A percentile compares a stretch with the other conserved stretches of the same genome.
Conservation (phyloP, 108 stramenopile genomes). For the Pseudonitzschia multiseries region DNA sequence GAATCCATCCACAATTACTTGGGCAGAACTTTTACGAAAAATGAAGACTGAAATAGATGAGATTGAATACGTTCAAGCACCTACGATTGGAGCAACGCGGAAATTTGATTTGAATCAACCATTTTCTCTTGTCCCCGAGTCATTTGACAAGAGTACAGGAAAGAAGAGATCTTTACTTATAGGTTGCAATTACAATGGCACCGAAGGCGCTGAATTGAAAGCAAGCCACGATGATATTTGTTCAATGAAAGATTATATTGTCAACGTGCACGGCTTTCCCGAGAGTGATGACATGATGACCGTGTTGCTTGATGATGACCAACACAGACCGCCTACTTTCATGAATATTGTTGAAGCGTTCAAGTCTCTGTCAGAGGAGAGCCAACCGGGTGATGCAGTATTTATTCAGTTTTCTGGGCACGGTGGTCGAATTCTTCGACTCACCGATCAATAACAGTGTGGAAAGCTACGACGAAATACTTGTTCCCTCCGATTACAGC, state of each 20-base stretch:
- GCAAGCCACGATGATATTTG: slow-evolving; percentile 84
- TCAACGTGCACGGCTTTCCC: slow-evolving; percentile 84
- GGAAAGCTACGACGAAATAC: slow-evolving; percentile 79
- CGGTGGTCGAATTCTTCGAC: slow-evolving; percentile 79
- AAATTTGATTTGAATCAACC: slow-evolving; percentile 71
- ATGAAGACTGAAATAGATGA: slow-evolving; percentile 84
- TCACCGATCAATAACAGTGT: slow-evolving; percentile 50
- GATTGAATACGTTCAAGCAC: slow-evolving; percentile 74
- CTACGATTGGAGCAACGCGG: slow-evolving; percentile 67
- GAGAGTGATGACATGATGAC: slow-evolving; percentile 73
- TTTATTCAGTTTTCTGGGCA: slow-evolving; percentile 87
- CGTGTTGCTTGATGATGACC: slow-evolving; percentile 74
- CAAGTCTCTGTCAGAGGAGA: slow-evolving; percentile 68
- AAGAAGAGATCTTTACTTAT: slow-evolving; percentile 76
- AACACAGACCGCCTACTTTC: slow-evolving; percentile 71
- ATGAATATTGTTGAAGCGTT: slow-evolving; percentile 76
- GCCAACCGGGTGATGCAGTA: slow-evolving; percentile 85
- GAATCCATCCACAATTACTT: slow-evolving; percentile 52
- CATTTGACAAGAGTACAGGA: slow-evolving; percentile 56
- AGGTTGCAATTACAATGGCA: slow-evolving; percentile 78
- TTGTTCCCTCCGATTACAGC: slow-evolving; percentile 72
- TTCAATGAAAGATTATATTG: slow-evolving; percentile 87
- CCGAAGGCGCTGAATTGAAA: slow-evolving; percentile 67
- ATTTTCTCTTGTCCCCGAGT: slow-evolving; percentile 71
- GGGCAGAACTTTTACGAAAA: slow-evolving; percentile 76